These are phyloP conservation scores for Sporothrix variecibatus DNA, from an alignment of 2,329 filamentous ascomycete genomes.

Conservation along the genomic window DNA sequence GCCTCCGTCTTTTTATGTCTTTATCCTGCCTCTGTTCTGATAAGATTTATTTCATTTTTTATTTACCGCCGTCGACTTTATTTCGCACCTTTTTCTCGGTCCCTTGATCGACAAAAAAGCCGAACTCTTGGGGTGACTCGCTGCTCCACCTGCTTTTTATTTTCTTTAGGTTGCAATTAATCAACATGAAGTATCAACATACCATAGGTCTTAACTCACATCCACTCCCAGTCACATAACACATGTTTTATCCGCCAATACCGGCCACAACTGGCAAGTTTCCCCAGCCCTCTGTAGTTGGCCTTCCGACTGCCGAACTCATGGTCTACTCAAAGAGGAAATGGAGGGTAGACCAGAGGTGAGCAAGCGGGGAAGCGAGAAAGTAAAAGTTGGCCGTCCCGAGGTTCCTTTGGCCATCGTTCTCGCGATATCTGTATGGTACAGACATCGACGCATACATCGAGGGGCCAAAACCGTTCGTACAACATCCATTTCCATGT, in stretches of 20 bases:
- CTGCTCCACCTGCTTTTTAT: not conserved
- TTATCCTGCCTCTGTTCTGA: not conserved
- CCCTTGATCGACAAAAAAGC: not conserved
- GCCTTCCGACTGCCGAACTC: not conserved
- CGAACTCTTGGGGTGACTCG: conserved; percentile 2
- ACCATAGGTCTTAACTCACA: not conserved
- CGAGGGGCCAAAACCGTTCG: not conserved
- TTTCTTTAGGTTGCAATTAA: not conserved
- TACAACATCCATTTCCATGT: conserved; percentile 2
- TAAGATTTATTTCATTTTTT: not conserved
- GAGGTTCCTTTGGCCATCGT: not conserved
- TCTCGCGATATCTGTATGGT: not conserved
- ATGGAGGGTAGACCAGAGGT: not conserved
- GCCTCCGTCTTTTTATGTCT: conserved; percentile 3
- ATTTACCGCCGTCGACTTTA: not conserved
- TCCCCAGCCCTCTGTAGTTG: not conserved
- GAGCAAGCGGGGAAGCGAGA: conserved; percentile 11
- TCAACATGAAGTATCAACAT: not conserved
- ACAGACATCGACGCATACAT: not conserved
- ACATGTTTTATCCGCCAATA: not conserved
- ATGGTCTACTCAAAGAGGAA: not conserved
- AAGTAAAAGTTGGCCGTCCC: not conserved
- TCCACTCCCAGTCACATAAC: not conserved
- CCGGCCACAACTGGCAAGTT: not conserved
- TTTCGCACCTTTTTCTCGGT: not conserved